A percentile compares a stretch with the other conserved stretches of the same genome.
Conservation (phyloP, 768 basidiomycete species). For the Boletus barrowsii region DNA sequence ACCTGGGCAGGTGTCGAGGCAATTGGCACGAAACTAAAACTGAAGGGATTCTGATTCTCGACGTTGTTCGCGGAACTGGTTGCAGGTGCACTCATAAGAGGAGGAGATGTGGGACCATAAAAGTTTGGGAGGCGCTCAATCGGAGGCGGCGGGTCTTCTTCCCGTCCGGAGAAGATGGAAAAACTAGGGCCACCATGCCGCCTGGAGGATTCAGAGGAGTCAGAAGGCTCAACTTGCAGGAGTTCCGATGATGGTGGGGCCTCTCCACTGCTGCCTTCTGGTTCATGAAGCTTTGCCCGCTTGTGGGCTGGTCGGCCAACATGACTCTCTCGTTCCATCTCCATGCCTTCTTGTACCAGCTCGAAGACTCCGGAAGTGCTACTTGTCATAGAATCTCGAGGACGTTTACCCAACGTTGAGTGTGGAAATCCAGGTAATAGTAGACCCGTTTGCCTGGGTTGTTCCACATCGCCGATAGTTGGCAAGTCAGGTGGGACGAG, state of each 20-base stretch:
- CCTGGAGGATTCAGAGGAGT: constrained; percentile 9
- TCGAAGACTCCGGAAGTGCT: constrained; percentile 42
- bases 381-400: constrained; percentile 49
- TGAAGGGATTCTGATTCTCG: constrained; percentile 56
- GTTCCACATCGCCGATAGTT: constrained; percentile 7
- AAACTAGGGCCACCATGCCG: constrained; percentile 40
- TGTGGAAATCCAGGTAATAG: constrained; percentile 40
- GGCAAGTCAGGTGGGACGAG: constrained; percentile 8
- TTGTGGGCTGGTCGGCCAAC: constrained; percentile 52
- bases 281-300: constrained; percentile 38
- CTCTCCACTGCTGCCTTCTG: constrained; percentile 25
- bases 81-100: constrained; percentile 30
- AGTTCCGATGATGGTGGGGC: constrained; percentile 6
- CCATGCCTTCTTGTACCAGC: constrained; percentile 39
- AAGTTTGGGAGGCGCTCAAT: constrained; percentile 52
- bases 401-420: constrained; percentile 63
- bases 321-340: constrained; percentile 37
- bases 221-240: constrained; percentile 16
- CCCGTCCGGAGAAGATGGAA: constrained; percentile 45
- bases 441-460: constrained; percentile 11
- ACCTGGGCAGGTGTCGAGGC: constrained; percentile 50
- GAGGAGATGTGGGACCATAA: constrained; percentile 43
- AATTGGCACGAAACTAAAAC: constrained; percentile 50
- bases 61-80: constrained; percentile 49
- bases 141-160: constrained; percentile 47